Percentiles rank a stretch among this genome's conserved stretches.
These are phyloP conservation scores for Solanum hybrid DNA, from an alignment of 305 asterid species.

Conservation along the genomic window DNA sequence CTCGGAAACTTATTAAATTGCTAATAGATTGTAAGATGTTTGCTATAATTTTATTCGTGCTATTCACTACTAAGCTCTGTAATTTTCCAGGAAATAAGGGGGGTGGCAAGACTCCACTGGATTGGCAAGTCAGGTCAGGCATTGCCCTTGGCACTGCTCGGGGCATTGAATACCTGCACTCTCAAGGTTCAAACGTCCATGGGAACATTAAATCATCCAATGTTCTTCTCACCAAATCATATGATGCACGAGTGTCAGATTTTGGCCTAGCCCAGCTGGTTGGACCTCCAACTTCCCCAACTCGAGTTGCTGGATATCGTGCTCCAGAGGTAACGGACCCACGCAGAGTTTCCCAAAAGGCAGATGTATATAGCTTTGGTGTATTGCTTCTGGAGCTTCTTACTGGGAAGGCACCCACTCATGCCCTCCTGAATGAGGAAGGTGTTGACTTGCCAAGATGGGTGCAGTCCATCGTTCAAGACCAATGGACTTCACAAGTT, in stretches of 20 bases:
- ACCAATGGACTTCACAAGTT: constrained; percentile 42
- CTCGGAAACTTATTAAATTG: not conserved
- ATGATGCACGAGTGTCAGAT: constrained; percentile 38
- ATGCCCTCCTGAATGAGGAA: constrained; percentile 39
- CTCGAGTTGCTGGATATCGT: constrained; percentile 35
- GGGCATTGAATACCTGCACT: constrained; percentile 37
- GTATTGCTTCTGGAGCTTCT: constrained; percentile 44
- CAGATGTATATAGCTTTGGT: constrained; percentile 44
- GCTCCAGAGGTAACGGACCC: constrained; percentile 49
- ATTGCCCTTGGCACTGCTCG: constrained; percentile 45
- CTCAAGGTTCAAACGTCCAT: constrained; percentile 30
- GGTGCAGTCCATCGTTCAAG: constrained; percentile 40
- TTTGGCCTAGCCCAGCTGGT: constrained; percentile 37
- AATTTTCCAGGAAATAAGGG: constrained; percentile 34
- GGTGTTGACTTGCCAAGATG: constrained; percentile 49
- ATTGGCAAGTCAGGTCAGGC: constrained; percentile 37
- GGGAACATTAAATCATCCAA: constrained; percentile 47
- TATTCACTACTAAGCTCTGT: not conserved
- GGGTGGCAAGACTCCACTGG: constrained; percentile 33
- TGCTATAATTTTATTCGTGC: not conserved
- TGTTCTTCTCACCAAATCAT: constrained; percentile 33
- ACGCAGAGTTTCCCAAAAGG: constrained; percentile 38
- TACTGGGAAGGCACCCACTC: constrained; percentile 45
- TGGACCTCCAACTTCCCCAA: constrained; percentile 38
- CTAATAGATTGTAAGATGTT: not conserved